phyloP scores from a whole-genome alignment of 2,329 filamentous ascomycete species.

The Fusarium stilboides region DNA sequence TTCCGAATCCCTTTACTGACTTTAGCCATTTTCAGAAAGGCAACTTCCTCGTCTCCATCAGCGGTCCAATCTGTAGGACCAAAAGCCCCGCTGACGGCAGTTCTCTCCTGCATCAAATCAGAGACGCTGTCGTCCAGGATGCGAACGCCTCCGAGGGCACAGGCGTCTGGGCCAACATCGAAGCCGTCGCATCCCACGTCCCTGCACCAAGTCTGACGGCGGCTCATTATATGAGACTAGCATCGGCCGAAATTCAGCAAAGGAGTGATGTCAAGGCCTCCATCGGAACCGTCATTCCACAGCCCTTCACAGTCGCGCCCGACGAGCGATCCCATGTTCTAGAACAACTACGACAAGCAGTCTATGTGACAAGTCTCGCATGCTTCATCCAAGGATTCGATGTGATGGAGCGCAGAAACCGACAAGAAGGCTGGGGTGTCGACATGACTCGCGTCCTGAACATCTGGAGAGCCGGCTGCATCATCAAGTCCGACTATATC shows the following conservation, averaged over 20 bases:
- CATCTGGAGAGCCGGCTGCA: conserved; percentile 80
- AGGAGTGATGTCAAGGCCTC: conserved; percentile 62
- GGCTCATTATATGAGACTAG: conserved; percentile 74
- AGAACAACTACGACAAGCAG: conserved; percentile 71
- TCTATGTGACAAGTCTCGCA: conserved; percentile 73
- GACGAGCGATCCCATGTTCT: conserved; percentile 55
- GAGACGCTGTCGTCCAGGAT: conserved; percentile 81
- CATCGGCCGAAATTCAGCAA: conserved; percentile 73
- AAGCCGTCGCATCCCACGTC: conserved; percentile 74
- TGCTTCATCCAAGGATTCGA: conserved; percentile 78
- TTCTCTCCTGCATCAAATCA: conserved; percentile 72
- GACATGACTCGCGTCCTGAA: conserved; percentile 66
- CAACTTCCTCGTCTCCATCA: conserved; percentile 76
- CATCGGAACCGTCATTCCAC: conserved; percentile 11
- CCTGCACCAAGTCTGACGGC: conserved; percentile 75
- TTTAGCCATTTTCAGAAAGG: conserved; percentile 47
- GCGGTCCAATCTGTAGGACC: conserved; percentile 71
- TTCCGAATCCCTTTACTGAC: background rate
- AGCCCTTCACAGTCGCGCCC: background rate
- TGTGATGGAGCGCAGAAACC: conserved; percentile 72
- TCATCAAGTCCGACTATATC: conserved; percentile 78
- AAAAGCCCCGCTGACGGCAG: conserved; percentile 58
- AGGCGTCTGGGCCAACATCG: conserved; percentile 74
- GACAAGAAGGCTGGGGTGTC: conserved; percentile 72
- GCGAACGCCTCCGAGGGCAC: conserved; percentile 77